Conservation (phyloP, 306 rosid species). For the Malus sylvestris region DNA sequence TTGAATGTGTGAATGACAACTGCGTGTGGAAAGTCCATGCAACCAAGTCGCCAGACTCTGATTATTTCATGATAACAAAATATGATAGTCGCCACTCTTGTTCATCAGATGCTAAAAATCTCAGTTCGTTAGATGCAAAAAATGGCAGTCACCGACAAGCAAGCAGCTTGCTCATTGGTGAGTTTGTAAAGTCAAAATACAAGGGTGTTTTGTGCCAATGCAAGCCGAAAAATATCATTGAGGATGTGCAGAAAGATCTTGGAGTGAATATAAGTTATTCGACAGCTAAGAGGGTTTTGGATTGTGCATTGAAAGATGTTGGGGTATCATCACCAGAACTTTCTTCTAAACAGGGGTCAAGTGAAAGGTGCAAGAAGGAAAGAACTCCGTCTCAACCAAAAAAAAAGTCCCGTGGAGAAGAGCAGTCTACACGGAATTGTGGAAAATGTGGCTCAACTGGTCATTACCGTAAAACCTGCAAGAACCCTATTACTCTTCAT, state of each 20-base stretch:
- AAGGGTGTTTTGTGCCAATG: background rate
- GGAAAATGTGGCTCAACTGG: background rate
- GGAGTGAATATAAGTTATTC: slow-evolving; percentile 12
- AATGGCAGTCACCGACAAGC: slow-evolving; percentile 13
- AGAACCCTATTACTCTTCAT: background rate
- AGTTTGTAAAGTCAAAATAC: slow-evolving; percentile 7
- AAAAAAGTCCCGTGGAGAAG: background rate
- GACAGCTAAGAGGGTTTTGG: slow-evolving; percentile 14
- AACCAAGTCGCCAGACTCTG: background rate
- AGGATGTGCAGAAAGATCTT: slow-evolving; percentile 16
- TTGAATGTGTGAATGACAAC: slow-evolving; percentile 4
- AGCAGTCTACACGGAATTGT: background rate
- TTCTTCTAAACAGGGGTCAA: background rate
- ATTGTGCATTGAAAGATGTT: background rate
- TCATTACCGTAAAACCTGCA: background rate
- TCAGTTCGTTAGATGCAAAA: background rate
- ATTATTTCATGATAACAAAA: background rate
- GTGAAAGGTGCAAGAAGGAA: background rate
- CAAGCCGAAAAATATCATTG: slow-evolving; percentile 10
- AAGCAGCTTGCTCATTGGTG: slow-evolving; percentile 18
- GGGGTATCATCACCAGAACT: background rate
- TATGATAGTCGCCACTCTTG: slow-evolving; percentile 3
- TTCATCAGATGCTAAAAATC: background rate
- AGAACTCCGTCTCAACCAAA: background rate
- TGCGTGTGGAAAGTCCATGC: slow-evolving; percentile 14